Percentiles rank a stretch among this genome's conserved stretches.
Conservation (phyloP, 2,329 filamentous ascomycete genomes). For the Ophiostoma perfectum region DNA sequence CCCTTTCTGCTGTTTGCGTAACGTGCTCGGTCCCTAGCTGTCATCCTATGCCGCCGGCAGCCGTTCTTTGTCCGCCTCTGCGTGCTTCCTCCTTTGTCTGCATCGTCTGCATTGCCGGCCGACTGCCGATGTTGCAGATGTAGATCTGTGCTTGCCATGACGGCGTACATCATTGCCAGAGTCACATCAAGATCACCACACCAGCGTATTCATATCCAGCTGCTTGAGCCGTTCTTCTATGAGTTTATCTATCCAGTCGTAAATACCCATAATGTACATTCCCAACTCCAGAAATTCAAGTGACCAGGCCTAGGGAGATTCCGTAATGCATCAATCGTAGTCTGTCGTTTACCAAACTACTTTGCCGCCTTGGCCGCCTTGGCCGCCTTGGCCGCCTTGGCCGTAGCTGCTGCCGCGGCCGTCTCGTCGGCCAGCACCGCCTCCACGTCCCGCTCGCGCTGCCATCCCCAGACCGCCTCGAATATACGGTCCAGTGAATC, state of each 20-base stretch:
- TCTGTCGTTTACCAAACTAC: constrained; percentile 19
- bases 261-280: neutral
- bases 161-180: too few species aligned
- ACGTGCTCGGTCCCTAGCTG: too few species aligned
- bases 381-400: constrained; percentile 19
- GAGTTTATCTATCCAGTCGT: constrained; percentile 12
- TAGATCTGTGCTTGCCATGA: too few species aligned
- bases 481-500: constrained; percentile 69
- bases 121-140: too few species aligned
- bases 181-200: too few species aligned
- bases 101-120: too few species aligned
- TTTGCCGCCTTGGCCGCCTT: constrained; percentile 23
- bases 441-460: constrained; percentile 68
- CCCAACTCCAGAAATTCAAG: neutral
- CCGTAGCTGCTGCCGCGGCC: constrained; percentile 34
- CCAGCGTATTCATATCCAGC: neutral
- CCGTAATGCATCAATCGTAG: neutral
- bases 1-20: too few species aligned
- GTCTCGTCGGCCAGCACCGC: constrained; percentile 61
- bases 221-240: neutral
- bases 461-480: constrained; percentile 70
- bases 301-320: neutral
- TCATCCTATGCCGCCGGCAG: too few species aligned
- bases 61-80: too few species aligned
- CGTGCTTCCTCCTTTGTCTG: too few species aligned